Evolutionary conservation across 2,329 filamentous ascomycete genomes (phyloP), one percentile per base, ranked within the genome.

Genomic region (Phialophora verrucosa): DNA sequence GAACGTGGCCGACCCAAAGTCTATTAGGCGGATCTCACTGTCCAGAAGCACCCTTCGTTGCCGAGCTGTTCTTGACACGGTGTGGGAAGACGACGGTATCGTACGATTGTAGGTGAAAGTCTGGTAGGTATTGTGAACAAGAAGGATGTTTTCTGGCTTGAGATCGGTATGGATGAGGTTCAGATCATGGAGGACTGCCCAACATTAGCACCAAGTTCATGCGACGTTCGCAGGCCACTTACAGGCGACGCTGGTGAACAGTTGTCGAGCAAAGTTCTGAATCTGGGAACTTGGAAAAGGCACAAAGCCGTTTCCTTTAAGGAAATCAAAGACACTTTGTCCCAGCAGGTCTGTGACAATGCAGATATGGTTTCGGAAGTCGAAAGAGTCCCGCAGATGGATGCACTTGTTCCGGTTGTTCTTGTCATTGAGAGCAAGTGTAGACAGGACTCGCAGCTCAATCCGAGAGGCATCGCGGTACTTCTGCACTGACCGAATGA

Each of bases 231-330:
- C 10, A 3, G 23, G 4, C 27, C 17, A 88, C 92, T 84, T 82
- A 96, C 92, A 99, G 65, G 95, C 95, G 75, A 99, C 96, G 75
- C 94, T 98, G n/a, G 94, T 98, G 68, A 99, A 91, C 17, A 99
- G 83, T 77, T 99, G 95, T 58, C 94, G 88, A 56, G 95, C 95
- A 83, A 99, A 98, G 76, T 88, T 94, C 78, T 98, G 95, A 66
- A 99, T 99, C 79, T 99, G 95, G 71, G 93, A 97, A 83, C 96
- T 98, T 12, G 95, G 95, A 75, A 99, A 99, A 0, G 95, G 95
- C 20, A 97, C 93, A 76, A 99, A 99, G 70, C 88, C 87, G 76
- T 98, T 98, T 75, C 90, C 89, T 82, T 99, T 99, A 56, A 99
- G 84, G 73, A 99, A 99, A 80, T 99, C 95, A 77, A 99, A 99